Conservation (phyloP, 2,329 filamentous ascomycete genomes). For the Trichophyton verrucosum region DNA sequence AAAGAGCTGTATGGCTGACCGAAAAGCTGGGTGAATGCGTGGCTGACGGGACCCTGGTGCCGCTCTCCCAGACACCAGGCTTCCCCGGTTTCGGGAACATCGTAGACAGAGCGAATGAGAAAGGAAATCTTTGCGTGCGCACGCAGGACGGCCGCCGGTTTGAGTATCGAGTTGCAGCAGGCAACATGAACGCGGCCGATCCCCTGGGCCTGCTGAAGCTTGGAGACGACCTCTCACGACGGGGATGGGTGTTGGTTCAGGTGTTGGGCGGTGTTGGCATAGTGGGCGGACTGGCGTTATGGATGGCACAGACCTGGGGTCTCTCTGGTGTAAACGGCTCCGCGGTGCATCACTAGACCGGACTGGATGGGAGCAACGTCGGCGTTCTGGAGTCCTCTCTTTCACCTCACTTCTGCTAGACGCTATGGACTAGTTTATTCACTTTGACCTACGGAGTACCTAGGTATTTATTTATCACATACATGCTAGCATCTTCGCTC, state of each 20-base stretch:
- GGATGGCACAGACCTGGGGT: conserved; percentile 34
- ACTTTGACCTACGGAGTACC: neutral
- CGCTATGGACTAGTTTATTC: neutral
- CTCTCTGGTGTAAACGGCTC: conserved; percentile 24
- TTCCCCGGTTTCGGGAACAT: conserved; percentile 20
- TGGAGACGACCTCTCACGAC: conserved; percentile 51
- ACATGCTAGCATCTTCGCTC: neutral
- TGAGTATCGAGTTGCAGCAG: conserved; percentile 21
- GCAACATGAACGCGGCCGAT: conserved; percentile 49
- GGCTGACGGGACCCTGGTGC: conserved; percentile 50
- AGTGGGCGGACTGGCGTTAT: conserved; percentile 58
- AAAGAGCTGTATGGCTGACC: conserved; percentile 58
- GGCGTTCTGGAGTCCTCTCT: neutral
- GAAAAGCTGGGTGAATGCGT: conserved; percentile 55
- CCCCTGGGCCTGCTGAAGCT: conserved; percentile 66
- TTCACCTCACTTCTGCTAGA: neutral
- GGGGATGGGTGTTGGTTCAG: conserved; percentile 57
- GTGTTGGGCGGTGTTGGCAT: conserved; percentile 62
- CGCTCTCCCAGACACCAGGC: conserved; percentile 32
- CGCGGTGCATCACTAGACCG: neutral
- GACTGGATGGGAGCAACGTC: neutral
- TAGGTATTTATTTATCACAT: neutral
- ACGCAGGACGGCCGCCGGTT: conserved; percentile 18
- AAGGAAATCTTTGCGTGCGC: conserved; percentile 17
- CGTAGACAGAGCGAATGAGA: conserved; percentile 8